Evolutionary conservation across 495 filamentous ascomycete species (phyloP), one percentile per base, ranked within the genome.

Genomic region (Aspergillus taichungensis): DNA sequence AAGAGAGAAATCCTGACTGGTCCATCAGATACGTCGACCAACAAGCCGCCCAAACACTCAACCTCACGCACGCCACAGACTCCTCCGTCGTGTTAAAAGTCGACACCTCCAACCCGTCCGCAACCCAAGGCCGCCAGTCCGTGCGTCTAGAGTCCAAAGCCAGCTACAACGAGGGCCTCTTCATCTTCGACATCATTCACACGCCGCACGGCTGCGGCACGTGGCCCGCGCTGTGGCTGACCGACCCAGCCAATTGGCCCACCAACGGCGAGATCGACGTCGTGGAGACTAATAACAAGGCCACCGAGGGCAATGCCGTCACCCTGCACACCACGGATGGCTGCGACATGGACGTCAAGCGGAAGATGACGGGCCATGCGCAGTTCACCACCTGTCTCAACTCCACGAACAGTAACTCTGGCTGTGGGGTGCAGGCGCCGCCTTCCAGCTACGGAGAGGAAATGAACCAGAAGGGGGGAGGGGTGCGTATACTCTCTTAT

Each of bases 151-250:
- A 73, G 13, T 78, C 75, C 5, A 73, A 67, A 30, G 63, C 54
- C 5, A 61, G 55, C 13, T 79, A 78, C 40, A 64, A 76, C 30
- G 51, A 50, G 6, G 74, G 72, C 1, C 65, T 79, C 2, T 79
- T 79, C 53, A 48, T 79, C 50, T 78, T 78, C 47, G 76, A 79
- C 40, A 69, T 77, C 53, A 40, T 72, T 3, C 72, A 74, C 36
- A 61, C 67, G 0, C 73, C 73, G 11, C 67, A 65, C 37, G 72
- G 70, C 12, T 79, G 75, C 47, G 74, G 63, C 1, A 76, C 74
- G 10, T 78, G 75, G 75, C 74, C 74, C 0, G 76, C 76, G 0
- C 74, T 86, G 13, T 85, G 81, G 81, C 58, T 84, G 6, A 78
- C 78, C 1, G 80, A 75, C 11, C 72, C 75, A 0, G 54, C 66